These are phyloP conservation scores for Plasmodium gallinaceum DNA, from an alignment of 169 alveolate species.

Conservation along the genomic window DNA sequence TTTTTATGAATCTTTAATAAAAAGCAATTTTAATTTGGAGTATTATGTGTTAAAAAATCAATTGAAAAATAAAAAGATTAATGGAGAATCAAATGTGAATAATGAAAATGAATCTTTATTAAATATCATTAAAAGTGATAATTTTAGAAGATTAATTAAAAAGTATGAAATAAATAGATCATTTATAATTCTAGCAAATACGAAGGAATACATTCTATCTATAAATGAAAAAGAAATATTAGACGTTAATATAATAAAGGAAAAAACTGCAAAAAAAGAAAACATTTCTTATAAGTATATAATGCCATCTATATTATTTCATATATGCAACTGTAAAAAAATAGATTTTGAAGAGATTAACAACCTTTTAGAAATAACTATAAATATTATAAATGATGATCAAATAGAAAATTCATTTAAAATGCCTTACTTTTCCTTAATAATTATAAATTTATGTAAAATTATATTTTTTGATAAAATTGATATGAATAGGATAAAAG, in stretches of 20 bases:
- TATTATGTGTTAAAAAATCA: not conserved
- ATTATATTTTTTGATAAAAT: not conserved
- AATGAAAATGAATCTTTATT: not conserved
- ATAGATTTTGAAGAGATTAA: constrained; percentile 17
- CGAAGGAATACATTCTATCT: constrained; percentile 21
- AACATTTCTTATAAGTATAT: constrained; percentile 8
- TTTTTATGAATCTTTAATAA: constrained; percentile 28
- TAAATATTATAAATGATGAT: constrained; percentile 4
- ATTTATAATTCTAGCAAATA: not conserved
- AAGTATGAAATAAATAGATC: constrained; percentile 16
- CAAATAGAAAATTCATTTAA: not conserved
- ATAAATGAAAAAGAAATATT: not conserved
- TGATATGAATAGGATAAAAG: not conserved
- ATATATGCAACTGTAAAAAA: not conserved
- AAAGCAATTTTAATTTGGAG: constrained; percentile 24
- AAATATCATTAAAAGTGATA: constrained; percentile 7
- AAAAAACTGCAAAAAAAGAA: not conserved
- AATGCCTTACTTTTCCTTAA: constrained; percentile 41
- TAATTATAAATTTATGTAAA: constrained; percentile 40
- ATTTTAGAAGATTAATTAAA: constrained; percentile 23
- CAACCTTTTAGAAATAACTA: constrained; percentile 14
- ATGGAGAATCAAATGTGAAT: not conserved
- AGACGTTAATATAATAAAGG: constrained; percentile 32
- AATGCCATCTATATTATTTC: constrained; percentile 22
- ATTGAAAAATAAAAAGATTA: not conserved